A percentile compares a stretch with the other conserved stretches of the same genome.
Evolutionary conservation across 2,329 filamentous ascomycete species (phyloP).

Genomic region (Truncatella angustata): DNA sequence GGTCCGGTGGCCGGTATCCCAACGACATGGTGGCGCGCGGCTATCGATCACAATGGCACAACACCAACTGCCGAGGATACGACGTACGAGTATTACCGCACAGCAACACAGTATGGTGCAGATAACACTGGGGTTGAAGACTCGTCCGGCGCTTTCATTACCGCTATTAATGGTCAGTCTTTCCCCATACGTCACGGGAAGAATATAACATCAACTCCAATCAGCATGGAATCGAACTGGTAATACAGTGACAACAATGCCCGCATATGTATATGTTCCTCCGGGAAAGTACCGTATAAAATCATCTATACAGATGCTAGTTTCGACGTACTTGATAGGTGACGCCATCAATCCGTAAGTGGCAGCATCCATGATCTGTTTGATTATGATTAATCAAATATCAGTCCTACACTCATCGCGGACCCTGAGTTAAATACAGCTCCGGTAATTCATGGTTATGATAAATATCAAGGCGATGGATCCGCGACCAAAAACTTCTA

Average conservation of each 20-base stretch:
- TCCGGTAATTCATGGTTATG: slow-evolving; percentile 23
- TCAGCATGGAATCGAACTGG: slow-evolving; percentile 23
- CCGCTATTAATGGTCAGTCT: slow-evolving; percentile 18
- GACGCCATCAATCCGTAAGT: slow-evolving; percentile 22
- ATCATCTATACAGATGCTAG: slow-evolving; percentile 27
- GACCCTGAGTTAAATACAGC: slow-evolving; percentile 12
- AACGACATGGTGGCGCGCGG: slow-evolving; percentile 24
- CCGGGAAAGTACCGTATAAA: slow-evolving; percentile 29
- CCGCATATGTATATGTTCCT: slow-evolving; percentile 28
- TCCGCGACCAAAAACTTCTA: slow-evolving; percentile 32
- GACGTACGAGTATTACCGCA: slow-evolving; percentile 26
- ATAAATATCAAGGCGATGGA: slow-evolving; percentile 23
- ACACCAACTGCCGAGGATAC: slow-evolving; percentile 21
- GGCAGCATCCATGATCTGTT: neutral
- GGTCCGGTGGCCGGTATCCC: neutral
- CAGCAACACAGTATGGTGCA: slow-evolving; percentile 23
- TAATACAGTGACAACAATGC: slow-evolving; percentile 25
- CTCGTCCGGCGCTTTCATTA: slow-evolving; percentile 25
- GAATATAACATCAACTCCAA: neutral
- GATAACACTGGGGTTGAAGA: slow-evolving; percentile 24
- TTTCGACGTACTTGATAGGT: slow-evolving; percentile 30
- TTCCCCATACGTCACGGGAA: neutral
- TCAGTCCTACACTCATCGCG: slow-evolving; percentile 25
- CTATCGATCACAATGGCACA: slow-evolving; percentile 24
- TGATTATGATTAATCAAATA: neutral